These are phyloP conservation scores for Grigorovia humatica DNA, from an alignment of 805 yeast species.

Conservation along the genomic window DNA sequence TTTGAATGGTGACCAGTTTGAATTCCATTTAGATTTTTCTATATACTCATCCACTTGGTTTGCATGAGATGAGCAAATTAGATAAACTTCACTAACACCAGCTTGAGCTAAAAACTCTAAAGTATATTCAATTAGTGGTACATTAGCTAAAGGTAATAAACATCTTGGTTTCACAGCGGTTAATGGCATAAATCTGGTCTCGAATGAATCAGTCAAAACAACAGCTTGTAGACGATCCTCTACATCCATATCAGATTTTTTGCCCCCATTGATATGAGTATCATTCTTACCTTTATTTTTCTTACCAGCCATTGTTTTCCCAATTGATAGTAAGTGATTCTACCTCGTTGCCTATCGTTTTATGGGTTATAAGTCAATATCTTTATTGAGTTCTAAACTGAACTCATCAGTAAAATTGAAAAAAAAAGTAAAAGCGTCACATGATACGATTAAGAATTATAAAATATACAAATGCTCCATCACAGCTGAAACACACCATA, in stretches of 20 bases:
- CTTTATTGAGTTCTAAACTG: background rate
- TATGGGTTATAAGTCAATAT: background rate
- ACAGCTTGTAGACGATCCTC: constrained; percentile 85
- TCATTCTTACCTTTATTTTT: constrained; percentile 26
- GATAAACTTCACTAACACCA: constrained; percentile 78
- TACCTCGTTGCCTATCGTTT: background rate
- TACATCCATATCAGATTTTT: constrained; percentile 48
- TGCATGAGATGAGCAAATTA: constrained; percentile 86
- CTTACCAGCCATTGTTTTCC: constrained; percentile 19
- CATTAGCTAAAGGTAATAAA: constrained; percentile 81
- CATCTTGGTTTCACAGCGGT: constrained; percentile 83
- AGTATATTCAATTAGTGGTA: constrained; percentile 90
- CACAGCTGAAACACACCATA: no score
- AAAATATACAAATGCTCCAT: no score
- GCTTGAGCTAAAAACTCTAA: constrained; percentile 87
- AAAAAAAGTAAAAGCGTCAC: background rate
- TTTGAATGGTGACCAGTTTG: constrained; percentile 67
- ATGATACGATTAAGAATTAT: background rate
- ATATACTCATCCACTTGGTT: constrained; percentile 79
- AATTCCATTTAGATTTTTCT: constrained; percentile 59
- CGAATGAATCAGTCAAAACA: constrained; percentile 87
- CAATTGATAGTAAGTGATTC: background rate
- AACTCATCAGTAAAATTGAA: background rate
- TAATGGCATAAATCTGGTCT: constrained; percentile 86
- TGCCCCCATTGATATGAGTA: constrained; percentile 12